Conservation (phyloP, 345 rosid genomes). For the Conringia planisiliqua region DNA sequence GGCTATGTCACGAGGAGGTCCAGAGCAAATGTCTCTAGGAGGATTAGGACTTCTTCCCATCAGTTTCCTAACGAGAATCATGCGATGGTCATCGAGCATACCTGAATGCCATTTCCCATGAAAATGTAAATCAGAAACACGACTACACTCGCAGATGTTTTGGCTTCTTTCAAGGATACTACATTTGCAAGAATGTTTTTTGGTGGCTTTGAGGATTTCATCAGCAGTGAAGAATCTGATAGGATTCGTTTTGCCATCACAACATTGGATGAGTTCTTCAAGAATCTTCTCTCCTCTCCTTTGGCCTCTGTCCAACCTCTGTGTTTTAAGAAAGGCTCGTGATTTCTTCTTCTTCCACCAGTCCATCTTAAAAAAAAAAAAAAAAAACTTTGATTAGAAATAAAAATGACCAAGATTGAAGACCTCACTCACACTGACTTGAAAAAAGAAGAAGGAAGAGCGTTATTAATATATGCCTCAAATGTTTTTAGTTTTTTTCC, state of each 20-base stretch:
- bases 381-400: background rate
- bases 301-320: background rate
- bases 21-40: background rate
- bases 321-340: background rate
- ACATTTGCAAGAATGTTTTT: background rate
- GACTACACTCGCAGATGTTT: constrained; percentile 11
- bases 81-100: background rate
- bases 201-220: constrained; percentile 13
- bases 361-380: background rate
- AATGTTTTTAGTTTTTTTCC: background rate
- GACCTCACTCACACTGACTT: background rate
- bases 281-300: background rate
- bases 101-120: constrained; percentile 12
- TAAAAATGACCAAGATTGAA: background rate
- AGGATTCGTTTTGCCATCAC: constrained; percentile 9
- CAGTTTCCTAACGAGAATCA: background rate
- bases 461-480: background rate
- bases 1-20: constrained; percentile 1
- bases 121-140: background rate
- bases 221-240: constrained; percentile 5
- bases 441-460: background rate
- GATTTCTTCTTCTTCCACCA: constrained; percentile 18
- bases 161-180: background rate
- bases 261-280: constrained; percentile 5
- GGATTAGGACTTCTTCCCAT: background rate